Conservation (phyloP, 208 protist genomes). For the Leishmania martiniquensis region DNA sequence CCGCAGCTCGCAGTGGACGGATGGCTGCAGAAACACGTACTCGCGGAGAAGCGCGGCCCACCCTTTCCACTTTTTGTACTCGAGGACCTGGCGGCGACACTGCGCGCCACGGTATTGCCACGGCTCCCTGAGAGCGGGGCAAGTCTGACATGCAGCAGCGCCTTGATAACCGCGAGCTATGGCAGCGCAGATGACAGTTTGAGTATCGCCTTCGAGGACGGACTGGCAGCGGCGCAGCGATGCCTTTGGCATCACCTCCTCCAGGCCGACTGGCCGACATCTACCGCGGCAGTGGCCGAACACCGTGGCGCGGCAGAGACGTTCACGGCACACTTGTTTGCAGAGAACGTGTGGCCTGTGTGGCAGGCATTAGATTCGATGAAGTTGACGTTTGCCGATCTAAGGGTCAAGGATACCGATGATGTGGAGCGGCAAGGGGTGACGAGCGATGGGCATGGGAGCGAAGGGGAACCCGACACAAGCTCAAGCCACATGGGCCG, state of each 20-base stretch:
- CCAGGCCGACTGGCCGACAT: not conserved
- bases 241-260: not conserved
- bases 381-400: slow-evolving; percentile 31
- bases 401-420: not conserved
- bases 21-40: slow-evolving; percentile 41
- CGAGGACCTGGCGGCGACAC: slow-evolving; percentile 29
- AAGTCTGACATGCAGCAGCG: slow-evolving; percentile 13
- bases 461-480: not conserved
- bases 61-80: slow-evolving; percentile 43
- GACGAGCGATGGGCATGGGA: not conserved
- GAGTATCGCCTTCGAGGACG: slow-evolving; percentile 19
- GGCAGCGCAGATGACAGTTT: not conserved
- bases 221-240: slow-evolving; percentile 16
- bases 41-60: slow-evolving; percentile 39
- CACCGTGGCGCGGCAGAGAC: not conserved
- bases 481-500: not conserved
- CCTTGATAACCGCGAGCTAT: slow-evolving; percentile 4
- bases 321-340: slow-evolving; percentile 33
- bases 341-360: slow-evolving; percentile 46
- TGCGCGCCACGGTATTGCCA: slow-evolving; percentile 26
- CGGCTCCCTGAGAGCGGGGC: slow-evolving; percentile 35
- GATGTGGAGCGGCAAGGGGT: slow-evolving; percentile 14
- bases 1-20: slow-evolving; percentile 34
- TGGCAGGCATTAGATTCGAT: slow-evolving; percentile 46
- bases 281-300: not conserved